These are phyloP conservation scores for Citrus trifoliata DNA, from an alignment of 345 rosid genomes.

Conservation along the genomic window DNA sequence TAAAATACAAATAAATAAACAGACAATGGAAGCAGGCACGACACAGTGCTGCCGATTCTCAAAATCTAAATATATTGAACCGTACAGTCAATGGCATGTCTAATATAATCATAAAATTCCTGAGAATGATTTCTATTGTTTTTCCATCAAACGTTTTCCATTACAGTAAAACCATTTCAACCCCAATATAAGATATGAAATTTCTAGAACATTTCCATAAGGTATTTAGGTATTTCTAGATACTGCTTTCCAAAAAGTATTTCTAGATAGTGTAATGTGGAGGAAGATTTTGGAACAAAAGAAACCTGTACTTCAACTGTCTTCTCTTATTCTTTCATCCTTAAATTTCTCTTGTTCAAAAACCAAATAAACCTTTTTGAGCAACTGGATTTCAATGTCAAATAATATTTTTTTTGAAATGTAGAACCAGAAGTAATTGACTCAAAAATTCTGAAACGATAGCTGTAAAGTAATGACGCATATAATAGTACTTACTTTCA, in stretches of 20 bases:
- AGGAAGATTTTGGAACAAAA: background rate
- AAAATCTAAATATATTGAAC: background rate
- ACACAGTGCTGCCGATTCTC: background rate
- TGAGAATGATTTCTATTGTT: background rate
- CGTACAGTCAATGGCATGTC: background rate
- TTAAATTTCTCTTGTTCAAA: background rate
- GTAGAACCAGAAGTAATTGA: slow-evolving; percentile 8
- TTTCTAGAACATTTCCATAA: background rate
- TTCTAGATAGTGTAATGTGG: background rate
- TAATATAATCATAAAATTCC: background rate
- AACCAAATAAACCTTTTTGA: background rate
- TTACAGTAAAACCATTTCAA: background rate
- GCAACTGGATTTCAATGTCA: background rate
- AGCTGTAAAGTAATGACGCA: slow-evolving; percentile 4
- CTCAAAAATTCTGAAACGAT: background rate
- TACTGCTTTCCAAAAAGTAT: background rate
- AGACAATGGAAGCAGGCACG: background rate
- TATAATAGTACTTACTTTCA: slow-evolving; percentile 66
- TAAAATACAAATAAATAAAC: background rate
- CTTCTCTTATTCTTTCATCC: background rate
- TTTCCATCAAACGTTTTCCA: background rate
- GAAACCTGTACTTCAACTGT: background rate
- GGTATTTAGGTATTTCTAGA: background rate
- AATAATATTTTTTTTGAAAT: background rate
- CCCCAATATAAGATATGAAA: background rate